phyloP scores from a whole-genome alignment of 371 early-diverging fungal genomes.

The Thermomucor indicae-seudaticae region DNA sequence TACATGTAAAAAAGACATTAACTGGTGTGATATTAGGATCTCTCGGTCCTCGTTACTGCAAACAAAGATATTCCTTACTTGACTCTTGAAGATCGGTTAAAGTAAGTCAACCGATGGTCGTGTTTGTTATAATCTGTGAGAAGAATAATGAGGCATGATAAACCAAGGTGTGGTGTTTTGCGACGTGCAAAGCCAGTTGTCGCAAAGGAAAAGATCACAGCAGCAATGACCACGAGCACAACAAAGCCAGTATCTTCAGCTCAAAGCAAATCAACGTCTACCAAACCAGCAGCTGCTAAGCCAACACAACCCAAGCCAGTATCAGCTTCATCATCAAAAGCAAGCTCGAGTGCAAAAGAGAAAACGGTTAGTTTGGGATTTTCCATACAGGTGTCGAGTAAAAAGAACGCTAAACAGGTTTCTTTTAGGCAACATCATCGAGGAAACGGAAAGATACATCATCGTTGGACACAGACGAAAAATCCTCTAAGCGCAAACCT shows the following conservation, averaged over 20 bases:
- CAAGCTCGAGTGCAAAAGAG: neutral
- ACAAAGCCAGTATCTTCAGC: neutral
- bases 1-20: neutral
- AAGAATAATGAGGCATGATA: neutral
- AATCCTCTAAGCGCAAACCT: no score
- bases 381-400: neutral
- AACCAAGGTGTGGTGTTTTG: conserved; percentile 3
- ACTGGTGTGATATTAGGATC: conserved; percentile 3
- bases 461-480: no score
- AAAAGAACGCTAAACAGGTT: neutral
- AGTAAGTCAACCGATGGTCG: conserved; percentile 9
- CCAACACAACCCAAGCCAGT: no score
- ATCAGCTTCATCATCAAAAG: neutral
- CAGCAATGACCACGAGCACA: neutral
- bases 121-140: neutral
- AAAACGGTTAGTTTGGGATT: neutral
- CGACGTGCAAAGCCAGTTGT: neutral
- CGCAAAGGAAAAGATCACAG: neutral
- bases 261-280: no score
- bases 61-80: conserved; percentile 8
- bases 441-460: no score
- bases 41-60: conserved; percentile 2
- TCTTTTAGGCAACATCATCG: no score
- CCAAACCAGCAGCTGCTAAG: no score
- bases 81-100: conserved; percentile 30